Evolutionary conservation across 2,329 filamentous ascomycete species (phyloP).

Genomic region (Sordariomycetes sp.): DNA sequence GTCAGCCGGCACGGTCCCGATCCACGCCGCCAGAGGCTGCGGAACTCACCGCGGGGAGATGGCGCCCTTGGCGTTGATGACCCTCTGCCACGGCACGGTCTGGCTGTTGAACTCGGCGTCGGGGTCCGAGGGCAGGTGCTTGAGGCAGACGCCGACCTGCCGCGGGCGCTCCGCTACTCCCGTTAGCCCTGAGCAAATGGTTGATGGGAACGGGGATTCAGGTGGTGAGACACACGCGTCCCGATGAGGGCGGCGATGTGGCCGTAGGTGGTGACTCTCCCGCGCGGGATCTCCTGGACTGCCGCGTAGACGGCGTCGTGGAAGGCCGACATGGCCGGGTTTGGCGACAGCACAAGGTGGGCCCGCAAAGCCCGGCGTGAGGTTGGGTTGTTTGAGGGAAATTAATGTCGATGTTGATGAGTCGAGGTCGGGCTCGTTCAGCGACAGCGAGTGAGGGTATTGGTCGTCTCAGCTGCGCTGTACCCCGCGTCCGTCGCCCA

Average conservation of each 20-base stretch:
- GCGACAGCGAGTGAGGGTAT: too few relatives aligned
- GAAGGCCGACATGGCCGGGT: slow-evolving; percentile 65
- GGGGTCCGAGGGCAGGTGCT: slow-evolving; percentile 59
- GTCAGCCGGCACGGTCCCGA: not conserved
- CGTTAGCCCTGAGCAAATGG: not conserved
- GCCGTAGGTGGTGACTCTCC: slow-evolving; percentile 80
- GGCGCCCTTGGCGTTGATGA: slow-evolving; percentile 76
- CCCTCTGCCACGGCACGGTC: slow-evolving; percentile 90
- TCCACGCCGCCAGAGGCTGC: not conserved
- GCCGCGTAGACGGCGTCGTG: slow-evolving; percentile 71
- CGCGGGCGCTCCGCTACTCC: slow-evolving; percentile 56
- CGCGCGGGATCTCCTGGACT: slow-evolving; percentile 73
- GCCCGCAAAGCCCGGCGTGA: not conserved
- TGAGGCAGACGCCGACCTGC: slow-evolving; percentile 84
- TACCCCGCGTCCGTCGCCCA: too few relatives aligned
- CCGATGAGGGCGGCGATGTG: slow-evolving; percentile 66
- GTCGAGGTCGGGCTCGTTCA: too few relatives aligned
- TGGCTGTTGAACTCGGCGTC: slow-evolving; percentile 51
- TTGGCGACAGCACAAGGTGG: slow-evolving; percentile 43
- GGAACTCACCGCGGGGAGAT: slow-evolving; percentile 66
- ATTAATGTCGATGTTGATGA: not conserved
- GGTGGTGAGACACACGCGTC: slow-evolving; percentile 44
- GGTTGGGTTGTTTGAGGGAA: not conserved
- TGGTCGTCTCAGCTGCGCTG: too few relatives aligned
- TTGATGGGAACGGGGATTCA: not conserved